Conservation (phyloP, 1,284 basidiomycete species). For the Malassezia brasiliensis region DNA sequence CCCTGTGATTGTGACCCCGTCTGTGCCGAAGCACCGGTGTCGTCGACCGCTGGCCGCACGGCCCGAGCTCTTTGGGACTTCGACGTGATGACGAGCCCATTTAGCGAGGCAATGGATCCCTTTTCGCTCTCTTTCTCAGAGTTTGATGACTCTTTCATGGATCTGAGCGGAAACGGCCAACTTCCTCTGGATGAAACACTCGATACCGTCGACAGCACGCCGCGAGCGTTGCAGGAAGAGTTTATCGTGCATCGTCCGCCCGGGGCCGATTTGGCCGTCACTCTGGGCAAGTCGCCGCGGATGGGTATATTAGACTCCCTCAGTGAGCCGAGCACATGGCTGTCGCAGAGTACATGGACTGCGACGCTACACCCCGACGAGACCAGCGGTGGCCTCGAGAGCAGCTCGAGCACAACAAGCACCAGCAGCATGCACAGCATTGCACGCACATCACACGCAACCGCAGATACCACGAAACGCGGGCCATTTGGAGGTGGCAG, state of each 20-base stretch:
- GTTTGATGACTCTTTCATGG: background rate
- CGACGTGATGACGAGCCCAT: background rate
- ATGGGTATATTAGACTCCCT: background rate
- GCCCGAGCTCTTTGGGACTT: background rate
- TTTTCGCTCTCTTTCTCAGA: conserved; percentile 2
- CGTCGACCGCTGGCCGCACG: background rate
- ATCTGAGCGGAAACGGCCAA: background rate
- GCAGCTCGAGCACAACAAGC: conserved; percentile 13
- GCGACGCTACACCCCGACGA: conserved; percentile 8
- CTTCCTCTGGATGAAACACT: conserved; percentile 3
- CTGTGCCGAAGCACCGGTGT: no score
- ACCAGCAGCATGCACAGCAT: conserved; percentile 6
- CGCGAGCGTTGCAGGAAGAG: background rate
- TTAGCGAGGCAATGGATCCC: background rate
- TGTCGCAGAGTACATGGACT: background rate
- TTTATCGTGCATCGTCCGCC: background rate
- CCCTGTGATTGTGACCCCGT: no score
- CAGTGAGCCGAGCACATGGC: background rate
- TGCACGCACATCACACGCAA: background rate
- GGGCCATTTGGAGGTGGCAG: no score
- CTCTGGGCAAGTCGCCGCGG: background rate
- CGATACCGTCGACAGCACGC: background rate
- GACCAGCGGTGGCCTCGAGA: conserved; percentile 4
- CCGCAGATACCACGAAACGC: background rate
- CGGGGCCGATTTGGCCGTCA: background rate